Conservation (phyloP, 768 basidiomycete species). For the Lactarius sanguifluus region DNA sequence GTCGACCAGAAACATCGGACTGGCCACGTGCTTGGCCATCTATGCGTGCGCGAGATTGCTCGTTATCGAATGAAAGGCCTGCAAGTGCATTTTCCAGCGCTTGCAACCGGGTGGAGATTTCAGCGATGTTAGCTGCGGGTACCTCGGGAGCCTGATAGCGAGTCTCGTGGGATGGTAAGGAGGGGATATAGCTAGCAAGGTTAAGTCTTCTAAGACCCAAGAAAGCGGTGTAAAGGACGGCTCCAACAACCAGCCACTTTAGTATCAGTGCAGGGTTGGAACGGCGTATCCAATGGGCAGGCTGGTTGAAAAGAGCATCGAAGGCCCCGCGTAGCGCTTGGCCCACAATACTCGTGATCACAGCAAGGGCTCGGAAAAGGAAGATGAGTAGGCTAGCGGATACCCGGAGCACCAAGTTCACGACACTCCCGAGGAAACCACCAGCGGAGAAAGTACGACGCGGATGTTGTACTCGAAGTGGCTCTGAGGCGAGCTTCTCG, state of each 20-base stretch:
- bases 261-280: conserved; percentile 39
- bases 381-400: conserved; percentile 26
- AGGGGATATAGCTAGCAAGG: conserved; percentile 26
- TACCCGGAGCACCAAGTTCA: conserved; percentile 39
- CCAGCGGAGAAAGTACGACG: conserved; percentile 45
- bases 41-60: conserved; percentile 49
- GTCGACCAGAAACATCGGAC: conserved; percentile 51
- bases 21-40: conserved; percentile 54
- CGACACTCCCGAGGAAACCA: conserved; percentile 44
- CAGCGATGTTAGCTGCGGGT: conserved; percentile 65
- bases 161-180: conserved; percentile 36
- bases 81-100: conserved; percentile 64
- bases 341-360: conserved; percentile 30
- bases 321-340: conserved; percentile 49
- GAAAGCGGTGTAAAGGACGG: conserved; percentile 48
- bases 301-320: conserved; percentile 51
- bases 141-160: conserved; percentile 54
- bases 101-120: conserved; percentile 60
- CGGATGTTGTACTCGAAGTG: not conserved
- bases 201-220: conserved; percentile 41
- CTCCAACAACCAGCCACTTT: conserved; percentile 46
- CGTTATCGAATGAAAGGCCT: conserved; percentile 54
- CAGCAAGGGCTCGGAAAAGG: conserved; percentile 29
- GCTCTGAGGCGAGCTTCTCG: not conserved
- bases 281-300: conserved; percentile 42